These are phyloP conservation scores for Ganoderma leucocontextum DNA, from an alignment of 1,284 basidiomycete genomes.

Conservation along the genomic window DNA sequence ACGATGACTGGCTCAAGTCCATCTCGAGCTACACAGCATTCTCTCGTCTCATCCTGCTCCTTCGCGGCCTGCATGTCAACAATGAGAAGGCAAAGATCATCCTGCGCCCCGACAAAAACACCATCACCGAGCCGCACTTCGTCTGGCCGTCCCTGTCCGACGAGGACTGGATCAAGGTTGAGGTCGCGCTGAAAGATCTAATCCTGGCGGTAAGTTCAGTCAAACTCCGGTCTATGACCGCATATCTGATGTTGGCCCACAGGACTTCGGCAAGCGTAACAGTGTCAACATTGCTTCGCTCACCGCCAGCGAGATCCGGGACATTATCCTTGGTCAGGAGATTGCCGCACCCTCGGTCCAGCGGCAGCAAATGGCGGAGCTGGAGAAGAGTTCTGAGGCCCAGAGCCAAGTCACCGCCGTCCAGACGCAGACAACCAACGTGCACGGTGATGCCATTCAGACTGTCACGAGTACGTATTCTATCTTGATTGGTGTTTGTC, in stretches of 20 bases:
- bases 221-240: not conserved
- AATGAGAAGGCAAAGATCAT: conserved; percentile 99
- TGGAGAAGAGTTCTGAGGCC: conserved; percentile 96
- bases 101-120: conserved; percentile 91
- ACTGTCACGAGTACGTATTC: conserved; percentile 86
- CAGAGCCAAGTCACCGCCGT: conserved; percentile 96
- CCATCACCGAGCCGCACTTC: conserved; percentile 97
- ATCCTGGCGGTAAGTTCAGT: conserved; percentile 76
- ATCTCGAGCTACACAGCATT: conserved; percentile 99
- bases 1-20: conserved; percentile 99
- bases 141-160: conserved; percentile 97
- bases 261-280: conserved; percentile 99
- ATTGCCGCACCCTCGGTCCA: conserved; percentile 93
- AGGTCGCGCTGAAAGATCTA: conserved; percentile 95
- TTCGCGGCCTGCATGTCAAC: conserved; percentile 98
- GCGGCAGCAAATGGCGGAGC: conserved; percentile 99
- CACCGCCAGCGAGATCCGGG: conserved; percentile 95
- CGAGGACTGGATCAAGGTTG: conserved; percentile 99
- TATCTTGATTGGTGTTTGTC: conserved; percentile 2
- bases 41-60: conserved; percentile 94
- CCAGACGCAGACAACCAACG: conserved; percentile 97
- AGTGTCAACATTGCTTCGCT: conserved; percentile 98
- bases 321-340: conserved; percentile 97
- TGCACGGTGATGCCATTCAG: conserved; percentile 97
- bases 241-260: conserved; percentile 25